Evolutionary conservation across 495 filamentous ascomycete species (phyloP), one percentile per base, ranked within the genome.

Genomic region (Xylaria longipes): DNA sequence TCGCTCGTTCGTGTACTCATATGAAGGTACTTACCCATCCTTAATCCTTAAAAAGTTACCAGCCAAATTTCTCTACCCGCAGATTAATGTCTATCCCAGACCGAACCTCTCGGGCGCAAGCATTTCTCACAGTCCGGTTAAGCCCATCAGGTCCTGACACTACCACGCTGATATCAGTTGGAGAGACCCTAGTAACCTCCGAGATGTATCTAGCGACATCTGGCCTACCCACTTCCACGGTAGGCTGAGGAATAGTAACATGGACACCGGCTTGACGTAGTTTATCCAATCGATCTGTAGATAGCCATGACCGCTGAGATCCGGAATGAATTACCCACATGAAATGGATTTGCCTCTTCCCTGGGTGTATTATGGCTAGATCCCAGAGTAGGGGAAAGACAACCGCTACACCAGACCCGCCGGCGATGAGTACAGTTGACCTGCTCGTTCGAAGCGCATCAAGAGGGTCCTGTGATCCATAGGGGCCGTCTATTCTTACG

Each of bases 381-480:
- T 80, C 79, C 76, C 85, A 88, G 5, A 85, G 75, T 5, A 88
- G 73, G 7, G 86, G 85, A 70, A 86, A 89, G 3, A 85, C 81
- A 56, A 91, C 88, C 0, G 87, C 89, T 45, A 91, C 88, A n/a
- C 89, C 89, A 20, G 85, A 87, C 14, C 90, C 89, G 7, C 89
- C 88, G 6, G 88, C 87, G n/a, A 91, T 80, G 17, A 91, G 69
- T 20, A 91, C 69, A 5, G 84, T 80, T 33, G 82, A 77, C 43
- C 83, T 74, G 70, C 80, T 79, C n/a, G 78, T 74, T 25, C 75
- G 76, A 1, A 89, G 75, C 74, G 85, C 75, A 25, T 82, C 71
- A 52, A 78, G 72, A 14, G 76, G 76, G 37, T 76, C 74, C 15
- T 61, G 72, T 15, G 74, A 76, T 79, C 90, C 89, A 70, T 91